Evolutionary conservation across 1,284 basidiomycete genomes (phyloP).

Genomic region (Lentinula novae-zelandiae): DNA sequence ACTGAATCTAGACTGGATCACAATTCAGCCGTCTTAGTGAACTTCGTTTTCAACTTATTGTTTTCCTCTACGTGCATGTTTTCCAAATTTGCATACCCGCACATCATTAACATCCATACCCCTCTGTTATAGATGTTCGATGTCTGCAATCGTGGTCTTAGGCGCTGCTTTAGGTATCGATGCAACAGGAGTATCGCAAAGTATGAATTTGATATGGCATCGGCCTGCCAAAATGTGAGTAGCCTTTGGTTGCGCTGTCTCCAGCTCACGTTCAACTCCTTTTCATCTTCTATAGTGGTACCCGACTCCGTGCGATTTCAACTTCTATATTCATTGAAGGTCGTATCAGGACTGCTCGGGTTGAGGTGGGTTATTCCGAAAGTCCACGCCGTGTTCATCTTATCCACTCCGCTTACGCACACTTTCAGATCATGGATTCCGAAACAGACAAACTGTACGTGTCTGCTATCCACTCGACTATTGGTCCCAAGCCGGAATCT

Average conservation of each 20-base stretch:
- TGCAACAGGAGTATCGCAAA: slow-evolving; percentile 44
- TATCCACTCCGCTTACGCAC: neutral
- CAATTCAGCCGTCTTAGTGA: slow-evolving; percentile 3
- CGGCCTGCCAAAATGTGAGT: slow-evolving; percentile 37
- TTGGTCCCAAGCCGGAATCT: neutral
- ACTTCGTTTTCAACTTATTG: slow-evolving; percentile 12
- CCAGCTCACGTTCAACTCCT: neutral
- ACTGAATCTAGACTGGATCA: neutral
- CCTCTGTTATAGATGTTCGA: slow-evolving; percentile 37
- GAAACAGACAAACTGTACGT: slow-evolving; percentile 32
- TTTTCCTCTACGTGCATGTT: no score
- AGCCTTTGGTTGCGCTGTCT: neutral
- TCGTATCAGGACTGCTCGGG: slow-evolving; percentile 39
- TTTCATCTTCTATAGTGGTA: slow-evolving; percentile 30
- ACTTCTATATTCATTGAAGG: slow-evolving; percentile 39
- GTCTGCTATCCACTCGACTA: slow-evolving; percentile 40
- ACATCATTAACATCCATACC: slow-evolving; percentile 9
- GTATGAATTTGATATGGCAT: slow-evolving; percentile 48
- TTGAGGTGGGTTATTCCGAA: slow-evolving; percentile 37
- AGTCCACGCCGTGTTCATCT: slow-evolving; percentile 3
- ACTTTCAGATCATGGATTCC: neutral
- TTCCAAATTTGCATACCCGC: no score
- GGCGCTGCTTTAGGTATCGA: slow-evolving; percentile 33
- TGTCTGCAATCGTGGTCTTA: slow-evolving; percentile 39
- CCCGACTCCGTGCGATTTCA: slow-evolving; percentile 38